A percentile compares a stretch with the other conserved stretches of the same genome.
phyloP scores from a whole-genome alignment of 2,329 filamentous ascomycete species.

The Colletotrichum viniferum region DNA sequence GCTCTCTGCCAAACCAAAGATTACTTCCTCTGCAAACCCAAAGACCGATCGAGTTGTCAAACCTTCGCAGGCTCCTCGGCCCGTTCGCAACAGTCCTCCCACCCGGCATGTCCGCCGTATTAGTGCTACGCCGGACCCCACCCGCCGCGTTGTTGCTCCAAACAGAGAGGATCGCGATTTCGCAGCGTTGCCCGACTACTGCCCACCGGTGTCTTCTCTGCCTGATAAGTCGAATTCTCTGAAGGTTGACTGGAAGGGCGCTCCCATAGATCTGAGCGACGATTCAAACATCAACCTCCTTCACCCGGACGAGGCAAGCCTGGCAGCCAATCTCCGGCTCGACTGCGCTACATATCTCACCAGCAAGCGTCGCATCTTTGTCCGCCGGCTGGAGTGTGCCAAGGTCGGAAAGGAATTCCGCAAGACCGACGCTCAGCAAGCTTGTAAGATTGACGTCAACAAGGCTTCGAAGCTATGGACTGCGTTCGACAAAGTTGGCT shows the following conservation, averaged over 20 bases:
- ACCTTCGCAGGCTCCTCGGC: constrained; percentile 35
- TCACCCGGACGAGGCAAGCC: constrained; percentile 76
- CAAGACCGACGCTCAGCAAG: constrained; percentile 94
- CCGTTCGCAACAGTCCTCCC: constrained; percentile 35
- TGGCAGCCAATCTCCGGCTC: constrained; percentile 81
- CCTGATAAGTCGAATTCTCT: constrained; percentile 71
- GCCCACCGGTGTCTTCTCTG: constrained; percentile 70
- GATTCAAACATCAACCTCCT: constrained; percentile 75
- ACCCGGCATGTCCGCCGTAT: constrained; percentile 35
- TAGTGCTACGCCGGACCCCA: constrained; percentile 54
- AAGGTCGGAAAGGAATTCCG: constrained; percentile 81
- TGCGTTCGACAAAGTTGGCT: constrained; percentile 85
- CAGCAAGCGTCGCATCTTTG: constrained; percentile 91
- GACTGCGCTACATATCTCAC: constrained; percentile 89
- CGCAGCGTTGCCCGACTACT: constrained; percentile 71
- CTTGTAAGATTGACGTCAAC: constrained; percentile 98
- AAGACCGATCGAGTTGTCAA: constrained; percentile 39
- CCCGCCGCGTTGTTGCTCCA: constrained; percentile 59
- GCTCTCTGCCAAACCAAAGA: constrained; percentile 10
- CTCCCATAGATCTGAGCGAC: constrained; percentile 74
- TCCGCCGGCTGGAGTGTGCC: constrained; percentile 71
- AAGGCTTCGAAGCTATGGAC: constrained; percentile 94
- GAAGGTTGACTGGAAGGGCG: constrained; percentile 88
- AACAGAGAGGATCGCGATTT: constrained; percentile 87
- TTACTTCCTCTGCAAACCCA: constrained; percentile 23